Base-by-base conservation (phyloP, 805 yeast species). In the Kuraishia ogatae region DNA sequence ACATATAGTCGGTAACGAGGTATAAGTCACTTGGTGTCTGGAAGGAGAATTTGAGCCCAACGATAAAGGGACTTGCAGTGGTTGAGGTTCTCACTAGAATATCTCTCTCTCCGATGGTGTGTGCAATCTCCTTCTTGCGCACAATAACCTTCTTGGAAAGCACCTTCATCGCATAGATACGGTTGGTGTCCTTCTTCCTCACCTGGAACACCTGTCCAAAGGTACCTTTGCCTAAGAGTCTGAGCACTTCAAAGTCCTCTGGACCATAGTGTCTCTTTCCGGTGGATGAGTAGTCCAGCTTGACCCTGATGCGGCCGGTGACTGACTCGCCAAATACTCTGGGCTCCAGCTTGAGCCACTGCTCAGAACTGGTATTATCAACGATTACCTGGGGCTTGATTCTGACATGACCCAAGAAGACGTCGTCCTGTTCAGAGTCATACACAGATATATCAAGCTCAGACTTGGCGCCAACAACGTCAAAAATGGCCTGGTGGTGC, bases 151-250 rank as follows among this genome's bases (percentile, higher is more conserved):
- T 92, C 70, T 94, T 94, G 24, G 96, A 87, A 54, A 94, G 80
- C 28, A 93, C 96, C 72, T 94, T 94, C 99, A 94, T 94, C 48
- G 99, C 99, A 68, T 94, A 94, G 56, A 94, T 87, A 63, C 97
- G 82, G 57, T 82, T 81, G 7, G 96, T 90, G 67, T 94, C 98
- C 61, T 79, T 80, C 78, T 93, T 94, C 59, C 87, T 84, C 50
- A 94, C 99, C 74, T 94, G 99, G 71, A 87, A 94, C 43, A 93
- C 99, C 73, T 90, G 97, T 35, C 99, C 99, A 76, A 93, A 93
- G 1, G 98, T 94, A 54, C 99, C 99, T 67, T 90, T 91, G 58
- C 99, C 99, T 58, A 93, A 76, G 54, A 93, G 76, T 65, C 97
- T 79, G 63, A 94, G 80, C 19, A 93, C 90, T 68, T 92, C 97